Percentiles rank a stretch among this genome's conserved stretches.
Conservation (phyloP, 305 asterid genomes). For the Ilex paraguariensis region DNA sequence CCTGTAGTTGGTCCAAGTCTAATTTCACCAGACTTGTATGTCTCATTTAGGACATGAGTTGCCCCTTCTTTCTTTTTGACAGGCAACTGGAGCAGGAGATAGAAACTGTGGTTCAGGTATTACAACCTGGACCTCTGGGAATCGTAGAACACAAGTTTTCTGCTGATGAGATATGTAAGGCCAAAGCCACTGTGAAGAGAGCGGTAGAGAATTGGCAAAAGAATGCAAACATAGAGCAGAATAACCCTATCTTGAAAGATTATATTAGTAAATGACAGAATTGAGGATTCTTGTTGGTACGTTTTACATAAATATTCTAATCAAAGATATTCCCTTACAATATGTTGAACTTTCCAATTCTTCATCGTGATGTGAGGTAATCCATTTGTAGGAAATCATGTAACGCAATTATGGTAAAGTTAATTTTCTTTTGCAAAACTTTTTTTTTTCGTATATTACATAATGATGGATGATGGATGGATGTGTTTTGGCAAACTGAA, state of each 20-base stretch:
- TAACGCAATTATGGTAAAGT: too few relatives aligned
- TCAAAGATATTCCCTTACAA: too few relatives aligned
- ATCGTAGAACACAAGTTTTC: constrained; percentile 85
- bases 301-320: too few relatives aligned
- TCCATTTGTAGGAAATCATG: too few relatives aligned
- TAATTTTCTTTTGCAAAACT: too few relatives aligned
- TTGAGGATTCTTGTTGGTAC: too few relatives aligned
- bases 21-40: neutral
- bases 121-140: constrained; percentile 95
- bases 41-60: too few relatives aligned
- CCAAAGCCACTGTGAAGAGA: constrained; percentile 45
- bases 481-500: too few relatives aligned
- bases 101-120: constrained; percentile 80
- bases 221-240: constrained; percentile 47
- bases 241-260: constrained; percentile 64
- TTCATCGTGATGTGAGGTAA: too few relatives aligned
- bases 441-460: too few relatives aligned
- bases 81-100: constrained; percentile 88
- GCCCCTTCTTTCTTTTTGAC: constrained; percentile 14
- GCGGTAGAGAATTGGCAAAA: constrained; percentile 75
- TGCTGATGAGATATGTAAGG: constrained; percentile 60
- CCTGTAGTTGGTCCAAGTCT: neutral
- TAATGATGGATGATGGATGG: too few relatives aligned
- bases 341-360: too few relatives aligned
- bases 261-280: constrained; percentile 32